phyloP scores from a whole-genome alignment of 805 yeast genomes.

The Blastobotrys peoriensis region DNA sequence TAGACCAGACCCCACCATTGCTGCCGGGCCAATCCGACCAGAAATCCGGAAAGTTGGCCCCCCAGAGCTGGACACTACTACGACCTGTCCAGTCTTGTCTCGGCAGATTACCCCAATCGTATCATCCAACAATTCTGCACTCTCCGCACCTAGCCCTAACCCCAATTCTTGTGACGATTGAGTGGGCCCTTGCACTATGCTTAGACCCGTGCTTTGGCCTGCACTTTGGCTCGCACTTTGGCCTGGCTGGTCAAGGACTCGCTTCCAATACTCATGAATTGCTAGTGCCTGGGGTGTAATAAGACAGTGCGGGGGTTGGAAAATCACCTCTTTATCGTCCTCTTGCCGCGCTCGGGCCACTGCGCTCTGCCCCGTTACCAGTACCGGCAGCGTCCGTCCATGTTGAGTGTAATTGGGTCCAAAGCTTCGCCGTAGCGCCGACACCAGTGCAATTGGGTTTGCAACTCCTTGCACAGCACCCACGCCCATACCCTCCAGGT shows the following conservation, averaged over 20 bases:
- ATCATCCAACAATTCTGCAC: constrained; percentile 24
- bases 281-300: constrained; percentile 15
- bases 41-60: constrained; percentile 32
- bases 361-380: constrained; percentile 33
- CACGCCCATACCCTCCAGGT: constrained; percentile 26
- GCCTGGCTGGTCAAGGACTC: constrained; percentile 1
- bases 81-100: constrained; percentile 19
- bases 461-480: constrained; percentile 26
- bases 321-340: constrained; percentile 8
- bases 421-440: constrained; percentile 14
- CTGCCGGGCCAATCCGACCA: constrained; percentile 40
- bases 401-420: constrained; percentile 3
- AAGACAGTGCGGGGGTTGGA: constrained; percentile 2
- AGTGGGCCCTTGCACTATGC: constrained; percentile 1
- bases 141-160: not conserved
- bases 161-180: not conserved
- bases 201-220: too few relatives aligned
- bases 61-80: constrained; percentile 36
- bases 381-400: constrained; percentile 23
- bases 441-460: constrained; percentile 29
- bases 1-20: constrained; percentile 34
- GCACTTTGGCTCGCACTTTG: too few relatives aligned
- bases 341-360: constrained; percentile 21
- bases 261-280: constrained; percentile 17
- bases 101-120: constrained; percentile 37